Evolutionary conservation across 495 filamentous ascomycete genomes (phyloP).

Genomic region (Hypomontagnella submonticulosa): DNA sequence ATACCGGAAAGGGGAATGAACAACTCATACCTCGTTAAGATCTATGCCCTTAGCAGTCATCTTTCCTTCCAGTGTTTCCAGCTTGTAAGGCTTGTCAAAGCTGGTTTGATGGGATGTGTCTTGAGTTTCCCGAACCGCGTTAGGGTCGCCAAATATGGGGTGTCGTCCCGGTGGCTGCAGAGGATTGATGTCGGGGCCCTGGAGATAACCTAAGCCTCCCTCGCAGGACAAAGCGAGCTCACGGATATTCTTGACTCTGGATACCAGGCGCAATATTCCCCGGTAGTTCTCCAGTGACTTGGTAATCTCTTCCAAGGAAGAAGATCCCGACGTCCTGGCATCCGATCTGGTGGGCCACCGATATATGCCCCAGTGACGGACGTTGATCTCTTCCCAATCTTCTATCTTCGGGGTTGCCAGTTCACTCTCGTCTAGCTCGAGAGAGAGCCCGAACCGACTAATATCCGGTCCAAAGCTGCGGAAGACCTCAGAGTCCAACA

Average conservation of each 20-base stretch:
- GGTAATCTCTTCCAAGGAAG: slow-evolving; percentile 58
- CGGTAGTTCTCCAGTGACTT: slow-evolving; percentile 62
- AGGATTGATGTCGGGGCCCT: slow-evolving; percentile 38
- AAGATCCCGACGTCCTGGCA: background rate
- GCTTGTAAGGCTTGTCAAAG: slow-evolving; percentile 12
- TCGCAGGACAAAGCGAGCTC: slow-evolving; percentile 67
- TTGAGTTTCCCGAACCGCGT: background rate
- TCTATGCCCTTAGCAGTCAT: slow-evolving; percentile 26
- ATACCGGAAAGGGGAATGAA: no score
- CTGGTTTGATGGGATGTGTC: background rate
- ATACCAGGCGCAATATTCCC: slow-evolving; percentile 61
- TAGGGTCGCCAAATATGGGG: slow-evolving; percentile 9
- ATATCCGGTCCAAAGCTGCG: slow-evolving; percentile 59
- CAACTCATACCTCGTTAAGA: no score
- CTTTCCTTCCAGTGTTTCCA: slow-evolving; percentile 32
- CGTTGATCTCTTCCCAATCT: slow-evolving; percentile 22
- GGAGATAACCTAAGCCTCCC: slow-evolving; percentile 68
- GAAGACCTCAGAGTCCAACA: slow-evolving; percentile 18
- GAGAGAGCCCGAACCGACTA: slow-evolving; percentile 62
- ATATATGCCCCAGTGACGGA: slow-evolving; percentile 63
- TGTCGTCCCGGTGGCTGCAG: slow-evolving; percentile 11
- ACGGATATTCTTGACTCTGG: slow-evolving; percentile 51
- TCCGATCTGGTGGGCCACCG: slow-evolving; percentile 60
- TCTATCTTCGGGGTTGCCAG: slow-evolving; percentile 43
- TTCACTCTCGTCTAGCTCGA: slow-evolving; percentile 61